These are phyloP conservation scores for Arctium minus DNA, from an alignment of 129 eudicot genomes.

Conservation along the genomic window DNA sequence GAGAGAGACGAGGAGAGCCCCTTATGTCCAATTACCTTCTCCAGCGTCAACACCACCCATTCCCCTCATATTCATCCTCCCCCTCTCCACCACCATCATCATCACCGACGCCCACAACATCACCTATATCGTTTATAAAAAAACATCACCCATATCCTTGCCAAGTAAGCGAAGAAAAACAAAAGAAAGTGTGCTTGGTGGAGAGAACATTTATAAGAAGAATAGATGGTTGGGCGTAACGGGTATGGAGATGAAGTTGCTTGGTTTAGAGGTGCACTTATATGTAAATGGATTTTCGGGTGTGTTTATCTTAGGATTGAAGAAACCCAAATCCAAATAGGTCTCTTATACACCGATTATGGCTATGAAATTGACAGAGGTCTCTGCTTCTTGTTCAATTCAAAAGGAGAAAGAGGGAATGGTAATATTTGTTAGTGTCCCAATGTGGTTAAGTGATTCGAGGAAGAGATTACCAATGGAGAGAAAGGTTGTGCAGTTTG, in stretches of 20 bases:
- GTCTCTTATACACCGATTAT: constrained; percentile 20
- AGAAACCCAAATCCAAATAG: constrained; percentile 26
- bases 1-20: too few relatives aligned
- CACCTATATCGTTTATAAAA: too few relatives aligned
- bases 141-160: neutral
- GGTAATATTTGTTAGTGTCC: constrained; percentile 44
- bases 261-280: constrained; percentile 29
- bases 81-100: too few relatives aligned
- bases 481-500: too few relatives aligned
- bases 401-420: constrained; percentile 64
- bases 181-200: constrained; percentile 19
- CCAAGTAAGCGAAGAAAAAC: constrained; percentile 4
- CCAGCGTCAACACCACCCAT: too few relatives aligned
- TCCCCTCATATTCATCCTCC: too few relatives aligned
- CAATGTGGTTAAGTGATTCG: constrained; percentile 49
- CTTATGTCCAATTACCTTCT: too few relatives aligned
- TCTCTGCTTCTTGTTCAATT: constrained; percentile 54
- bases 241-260: constrained; percentile 22
- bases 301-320: constrained; percentile 22
- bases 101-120: too few relatives aligned
- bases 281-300: constrained; percentile 19
- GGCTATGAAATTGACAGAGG: constrained; percentile 49
- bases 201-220: neutral
- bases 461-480: constrained; percentile 60
- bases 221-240: neutral